Conservation (phyloP, 2,329 filamentous ascomycete genomes). For the Cercospora beticola region DNA sequence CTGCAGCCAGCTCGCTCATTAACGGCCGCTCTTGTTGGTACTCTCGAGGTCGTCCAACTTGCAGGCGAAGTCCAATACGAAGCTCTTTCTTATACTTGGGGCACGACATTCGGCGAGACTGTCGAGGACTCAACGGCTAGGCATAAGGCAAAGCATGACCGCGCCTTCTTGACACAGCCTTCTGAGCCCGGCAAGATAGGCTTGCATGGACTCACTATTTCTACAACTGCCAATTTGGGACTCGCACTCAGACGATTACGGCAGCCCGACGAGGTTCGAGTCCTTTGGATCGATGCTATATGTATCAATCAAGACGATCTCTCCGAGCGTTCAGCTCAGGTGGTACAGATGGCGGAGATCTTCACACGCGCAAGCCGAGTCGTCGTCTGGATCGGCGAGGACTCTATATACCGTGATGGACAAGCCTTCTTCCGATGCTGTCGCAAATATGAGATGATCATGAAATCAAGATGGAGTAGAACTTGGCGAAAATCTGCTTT, state of each 20-base stretch:
- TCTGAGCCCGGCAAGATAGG: background rate
- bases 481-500: background rate
- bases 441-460: background rate
- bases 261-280: background rate
- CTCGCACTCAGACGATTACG: background rate
- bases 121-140: background rate
- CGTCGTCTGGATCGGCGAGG: background rate
- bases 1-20: background rate
- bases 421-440: background rate
- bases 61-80: background rate
- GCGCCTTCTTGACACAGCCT: background rate
- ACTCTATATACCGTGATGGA: background rate
- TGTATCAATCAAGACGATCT: background rate
- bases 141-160: background rate
- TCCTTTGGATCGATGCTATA: background rate
- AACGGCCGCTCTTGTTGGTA: background rate
- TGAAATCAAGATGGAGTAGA: background rate
- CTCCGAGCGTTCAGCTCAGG: background rate
- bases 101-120: background rate
- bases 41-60: background rate
- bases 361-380: background rate
- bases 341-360: background rate
- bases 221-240: background rate
- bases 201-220: background rate
- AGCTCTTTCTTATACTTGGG: conserved; percentile 1